phyloP scores from a whole-genome alignment of 352 stramenopile genomes.

The Albugo laibachii region DNA sequence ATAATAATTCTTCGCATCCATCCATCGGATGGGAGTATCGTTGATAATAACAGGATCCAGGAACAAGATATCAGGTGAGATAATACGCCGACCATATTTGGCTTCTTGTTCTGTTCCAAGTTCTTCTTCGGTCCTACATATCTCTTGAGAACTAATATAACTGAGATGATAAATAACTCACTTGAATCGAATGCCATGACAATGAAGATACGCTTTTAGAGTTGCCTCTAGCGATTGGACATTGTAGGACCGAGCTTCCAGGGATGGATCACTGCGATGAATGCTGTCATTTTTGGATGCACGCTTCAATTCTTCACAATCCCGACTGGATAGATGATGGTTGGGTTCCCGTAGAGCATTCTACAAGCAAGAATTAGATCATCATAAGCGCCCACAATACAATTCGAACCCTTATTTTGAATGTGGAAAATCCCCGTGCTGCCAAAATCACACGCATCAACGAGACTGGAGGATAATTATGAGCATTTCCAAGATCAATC shows the following conservation, averaged over 20 bases:
- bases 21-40: slow-evolving; percentile 66
- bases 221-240: slow-evolving; percentile 48
- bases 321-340: slow-evolving; percentile 34
- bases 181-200: slow-evolving; percentile 58
- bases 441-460: slow-evolving; percentile 67
- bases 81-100: slow-evolving; percentile 44
- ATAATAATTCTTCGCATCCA: slow-evolving; percentile 80
- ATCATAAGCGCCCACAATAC: not conserved
- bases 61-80: slow-evolving; percentile 64
- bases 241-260: slow-evolving; percentile 47
- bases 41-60: slow-evolving; percentile 70
- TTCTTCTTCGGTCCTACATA: slow-evolving; percentile 40
- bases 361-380: slow-evolving; percentile 12
- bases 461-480: slow-evolving; percentile 72
- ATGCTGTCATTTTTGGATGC: slow-evolving; percentile 63
- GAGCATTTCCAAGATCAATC: slow-evolving; percentile 43
- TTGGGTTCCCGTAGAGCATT: slow-evolving; percentile 24
- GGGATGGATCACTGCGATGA: slow-evolving; percentile 66
- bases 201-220: slow-evolving; percentile 50
- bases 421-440: slow-evolving; percentile 32
- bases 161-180: slow-evolving; percentile 8
- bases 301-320: slow-evolving; percentile 49
- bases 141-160: not conserved
- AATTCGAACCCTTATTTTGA: slow-evolving; percentile 27
- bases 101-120: slow-evolving; percentile 38